A percentile compares a stretch with the other conserved stretches of the same genome.
Evolutionary conservation across 495 filamentous ascomycete species (phyloP).

Genomic region (Tuber borchii): DNA sequence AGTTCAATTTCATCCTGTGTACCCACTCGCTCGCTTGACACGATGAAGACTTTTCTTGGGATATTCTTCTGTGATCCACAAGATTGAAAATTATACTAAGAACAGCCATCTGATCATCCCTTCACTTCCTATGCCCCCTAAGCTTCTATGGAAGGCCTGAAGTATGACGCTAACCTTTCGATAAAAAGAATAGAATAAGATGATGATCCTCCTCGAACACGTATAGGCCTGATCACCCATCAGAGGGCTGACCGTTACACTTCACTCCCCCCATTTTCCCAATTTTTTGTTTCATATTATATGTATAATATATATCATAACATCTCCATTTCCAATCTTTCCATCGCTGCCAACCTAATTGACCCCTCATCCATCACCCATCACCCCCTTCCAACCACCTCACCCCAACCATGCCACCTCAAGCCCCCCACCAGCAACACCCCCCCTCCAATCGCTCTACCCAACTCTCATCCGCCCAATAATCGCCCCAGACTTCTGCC

Average conservation of each 20-base stretch:
- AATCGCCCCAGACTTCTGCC: conserved; percentile 34
- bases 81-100: background rate
- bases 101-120: background rate
- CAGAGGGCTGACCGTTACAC: background rate
- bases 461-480: conserved; percentile 26
- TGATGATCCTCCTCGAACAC: background rate
- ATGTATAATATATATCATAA: no score
- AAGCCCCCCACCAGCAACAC: background rate
- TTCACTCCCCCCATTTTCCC: background rate
- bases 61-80: background rate
- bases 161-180: background rate
- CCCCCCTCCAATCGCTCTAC: conserved; percentile 25
- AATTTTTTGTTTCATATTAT: background rate
- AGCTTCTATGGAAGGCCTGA: background rate
- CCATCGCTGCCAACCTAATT: conserved; percentile 5
- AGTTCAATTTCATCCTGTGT: background rate
- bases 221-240: background rate
- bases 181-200: background rate
- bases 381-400: background rate
- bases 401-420: conserved; percentile 4
- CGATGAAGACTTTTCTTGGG: background rate
- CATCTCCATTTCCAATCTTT: background rate
- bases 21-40: background rate
- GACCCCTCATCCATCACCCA: background rate
- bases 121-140: background rate